These are phyloP conservation scores for Parasitella parasitica DNA, from an alignment of 371 early-diverging fungal genomes.

Conservation along the genomic window DNA sequence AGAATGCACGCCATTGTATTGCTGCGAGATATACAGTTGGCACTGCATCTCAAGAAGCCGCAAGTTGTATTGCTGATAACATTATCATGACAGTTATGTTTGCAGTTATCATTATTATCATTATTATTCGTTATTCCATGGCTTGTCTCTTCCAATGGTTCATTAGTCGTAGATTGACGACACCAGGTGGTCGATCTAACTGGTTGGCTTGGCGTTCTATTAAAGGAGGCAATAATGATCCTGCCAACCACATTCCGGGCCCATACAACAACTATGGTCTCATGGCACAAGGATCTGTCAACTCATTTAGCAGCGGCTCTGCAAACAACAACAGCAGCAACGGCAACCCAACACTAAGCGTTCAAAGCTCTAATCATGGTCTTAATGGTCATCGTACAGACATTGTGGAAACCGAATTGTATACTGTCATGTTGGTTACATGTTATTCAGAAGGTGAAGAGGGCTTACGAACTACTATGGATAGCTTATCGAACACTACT, in stretches of 20 bases:
- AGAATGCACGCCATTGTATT: conserved; percentile 41
- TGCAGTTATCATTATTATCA: conserved; percentile 42
- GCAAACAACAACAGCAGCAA: conserved; percentile 58
- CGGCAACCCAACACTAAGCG: conserved; percentile 27
- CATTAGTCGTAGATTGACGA: conserved; percentile 42
- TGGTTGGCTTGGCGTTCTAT: conserved; percentile 55
- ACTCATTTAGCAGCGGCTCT: conserved; percentile 21
- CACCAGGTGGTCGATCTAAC: conserved; percentile 49
- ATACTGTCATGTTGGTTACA: conserved; percentile 63
- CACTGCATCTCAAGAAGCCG: conserved; percentile 39
- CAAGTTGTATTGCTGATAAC: conserved; percentile 59
- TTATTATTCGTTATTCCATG: conserved; percentile 55
- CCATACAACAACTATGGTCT: conserved; percentile 49
- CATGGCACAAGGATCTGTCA: conserved; percentile 18
- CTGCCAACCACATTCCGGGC: conserved; percentile 47
- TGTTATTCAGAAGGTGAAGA: too few relatives aligned
- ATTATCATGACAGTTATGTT: conserved; percentile 48
- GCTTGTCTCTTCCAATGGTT: conserved; percentile 66
- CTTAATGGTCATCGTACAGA: conserved; percentile 28
- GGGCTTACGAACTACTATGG: conserved; percentile 82
- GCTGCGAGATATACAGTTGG: conserved; percentile 43
- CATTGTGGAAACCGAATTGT: conserved; percentile 48
- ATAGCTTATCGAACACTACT: conserved; percentile 76
- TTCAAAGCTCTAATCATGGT: conserved; percentile 13
- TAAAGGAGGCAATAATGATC: conserved; percentile 49